Evolutionary conservation across 1,284 basidiomycete species (phyloP).

Genomic region (Microbotryomycetes sp.): DNA sequence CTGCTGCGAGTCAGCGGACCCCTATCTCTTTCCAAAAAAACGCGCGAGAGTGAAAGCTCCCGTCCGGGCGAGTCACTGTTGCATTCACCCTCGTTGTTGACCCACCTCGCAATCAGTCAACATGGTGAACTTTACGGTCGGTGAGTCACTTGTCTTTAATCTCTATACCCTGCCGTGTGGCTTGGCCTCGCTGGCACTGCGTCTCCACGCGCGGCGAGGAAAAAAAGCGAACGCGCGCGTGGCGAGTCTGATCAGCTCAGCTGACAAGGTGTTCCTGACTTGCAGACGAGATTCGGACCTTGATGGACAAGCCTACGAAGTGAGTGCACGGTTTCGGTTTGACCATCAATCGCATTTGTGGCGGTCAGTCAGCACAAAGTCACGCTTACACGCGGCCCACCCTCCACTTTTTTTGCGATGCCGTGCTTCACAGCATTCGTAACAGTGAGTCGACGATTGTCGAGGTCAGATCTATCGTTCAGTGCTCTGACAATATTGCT

Average conservation of each 20-base stretch:
- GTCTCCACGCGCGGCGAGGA: too few relatives aligned
- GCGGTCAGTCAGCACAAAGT: background rate
- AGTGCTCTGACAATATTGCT: background rate
- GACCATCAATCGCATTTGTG: background rate
- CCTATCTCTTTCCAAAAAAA: too few relatives aligned
- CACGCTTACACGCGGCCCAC: too few relatives aligned
- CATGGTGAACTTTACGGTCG: slow-evolving; percentile 36
- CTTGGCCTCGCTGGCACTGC: too few relatives aligned
- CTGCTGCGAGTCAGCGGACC: too few relatives aligned
- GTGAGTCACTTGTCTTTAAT: slow-evolving; percentile 6
- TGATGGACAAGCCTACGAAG: slow-evolving; percentile 39
- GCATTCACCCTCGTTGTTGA: background rate
- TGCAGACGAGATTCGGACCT: slow-evolving; percentile 37
- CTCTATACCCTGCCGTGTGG: background rate
- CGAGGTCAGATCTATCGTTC: background rate
- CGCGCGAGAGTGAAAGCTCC: too few relatives aligned
- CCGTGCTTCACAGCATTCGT: slow-evolving; percentile 27
- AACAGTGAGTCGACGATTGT: slow-evolving; percentile 27
- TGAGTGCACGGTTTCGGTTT: slow-evolving; percentile 5
- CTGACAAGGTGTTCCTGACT: slow-evolving; percentile 1
- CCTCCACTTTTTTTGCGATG: background rate
- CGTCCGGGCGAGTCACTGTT: too few relatives aligned
- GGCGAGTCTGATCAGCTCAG: background rate
- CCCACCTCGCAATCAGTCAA: background rate
- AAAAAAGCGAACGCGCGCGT: background rate